phyloP scores from a whole-genome alignment of 306 rosid genomes.

The Lathyrus aphaca region DNA sequence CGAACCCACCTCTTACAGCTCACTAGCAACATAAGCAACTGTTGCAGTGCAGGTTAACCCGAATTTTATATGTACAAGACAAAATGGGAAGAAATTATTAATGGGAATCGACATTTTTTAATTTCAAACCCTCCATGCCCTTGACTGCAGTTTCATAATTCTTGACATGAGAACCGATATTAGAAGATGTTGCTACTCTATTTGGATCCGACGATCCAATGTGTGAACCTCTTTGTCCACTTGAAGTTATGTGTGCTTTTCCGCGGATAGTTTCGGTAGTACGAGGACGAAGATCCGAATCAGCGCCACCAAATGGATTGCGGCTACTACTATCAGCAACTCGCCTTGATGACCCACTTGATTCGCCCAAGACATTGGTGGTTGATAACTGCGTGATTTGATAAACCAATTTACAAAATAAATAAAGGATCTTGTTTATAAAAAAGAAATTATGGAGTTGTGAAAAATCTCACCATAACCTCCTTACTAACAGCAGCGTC shows the following conservation, averaged over 20 bases:
- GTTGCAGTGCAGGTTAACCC: slow-evolving; percentile 44
- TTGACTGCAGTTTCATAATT: slow-evolving; percentile 70
- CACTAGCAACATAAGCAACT: slow-evolving; percentile 48
- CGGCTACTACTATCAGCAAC: slow-evolving; percentile 75
- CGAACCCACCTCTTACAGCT: slow-evolving; percentile 40
- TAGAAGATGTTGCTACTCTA: slow-evolving; percentile 52
- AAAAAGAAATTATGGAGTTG: slow-evolving; percentile 17
- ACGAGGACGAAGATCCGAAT: slow-evolving; percentile 62
- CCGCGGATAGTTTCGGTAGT: slow-evolving; percentile 76
- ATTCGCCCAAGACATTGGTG: slow-evolving; percentile 61
- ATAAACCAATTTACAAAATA: neutral
- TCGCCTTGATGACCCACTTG: slow-evolving; percentile 86
- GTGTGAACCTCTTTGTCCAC: slow-evolving; percentile 73
- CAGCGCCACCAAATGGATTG: slow-evolving; percentile 67
- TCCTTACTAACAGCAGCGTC: slow-evolving; percentile 27
- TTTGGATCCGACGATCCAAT: slow-evolving; percentile 66
- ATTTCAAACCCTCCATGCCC: slow-evolving; percentile 76
- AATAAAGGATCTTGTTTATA: neutral
- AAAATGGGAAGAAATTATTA: slow-evolving; percentile 40
- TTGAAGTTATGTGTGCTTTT: slow-evolving; percentile 56
- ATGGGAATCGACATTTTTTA: slow-evolving; percentile 69
- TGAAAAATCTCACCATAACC: slow-evolving; percentile 46
- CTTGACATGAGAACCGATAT: slow-evolving; percentile 58
- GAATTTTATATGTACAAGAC: slow-evolving; percentile 40
- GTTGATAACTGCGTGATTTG: slow-evolving; percentile 56